Evolutionary conservation across 1,139 yeast genomes (phyloP), one percentile per base, ranked within the genome.

Genomic region (Kodamaea anthophila): DNA sequence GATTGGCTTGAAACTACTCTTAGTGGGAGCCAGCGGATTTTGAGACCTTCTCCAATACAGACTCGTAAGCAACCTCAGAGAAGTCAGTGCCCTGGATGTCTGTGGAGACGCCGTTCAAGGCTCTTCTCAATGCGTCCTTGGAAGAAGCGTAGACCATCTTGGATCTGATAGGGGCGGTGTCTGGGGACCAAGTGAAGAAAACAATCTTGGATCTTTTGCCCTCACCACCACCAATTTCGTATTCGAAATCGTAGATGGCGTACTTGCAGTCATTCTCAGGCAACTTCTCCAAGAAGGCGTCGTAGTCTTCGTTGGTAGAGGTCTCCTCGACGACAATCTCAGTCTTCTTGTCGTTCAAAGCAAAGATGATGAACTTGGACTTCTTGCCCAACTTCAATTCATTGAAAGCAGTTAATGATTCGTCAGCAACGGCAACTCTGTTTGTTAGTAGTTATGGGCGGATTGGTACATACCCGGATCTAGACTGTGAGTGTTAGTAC

Each of bases 131-230:
- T 32, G 97, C 94, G 51, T 91, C 98, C 69, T 87, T 88, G 40
- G 97, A 88, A 8, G 96, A 78, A 30, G 99, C 97, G 69, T 87
- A 88, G 39, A 88, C 84, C 98, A 91, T 93, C 81, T 91, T 91
- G 49, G 93, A 61, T 67, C 87, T 83, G 51, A 93, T 78, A 40
- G 94, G 86, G 32, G 97, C 96, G 39, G 94, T 83, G 58, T 93
- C 98, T 51, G 98, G 98, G 41, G 96, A 79, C 99, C 99, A 91
- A 46, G 93, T 82, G 70, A 61, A 83, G 66, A 91, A 91, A 38
- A 88, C 80, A 51, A 91, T 83, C 74, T 91, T 91, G 53, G 88
- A 80, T 71, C 93, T 83, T 73, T 86, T 86, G 56, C 98, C 98
- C 64, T 91, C 97, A 47, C 87, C 91, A 29, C 76, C 76, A 44